Evolutionary conservation across 1,284 basidiomycete species (phyloP).

Genomic region (Somion occarium): DNA sequence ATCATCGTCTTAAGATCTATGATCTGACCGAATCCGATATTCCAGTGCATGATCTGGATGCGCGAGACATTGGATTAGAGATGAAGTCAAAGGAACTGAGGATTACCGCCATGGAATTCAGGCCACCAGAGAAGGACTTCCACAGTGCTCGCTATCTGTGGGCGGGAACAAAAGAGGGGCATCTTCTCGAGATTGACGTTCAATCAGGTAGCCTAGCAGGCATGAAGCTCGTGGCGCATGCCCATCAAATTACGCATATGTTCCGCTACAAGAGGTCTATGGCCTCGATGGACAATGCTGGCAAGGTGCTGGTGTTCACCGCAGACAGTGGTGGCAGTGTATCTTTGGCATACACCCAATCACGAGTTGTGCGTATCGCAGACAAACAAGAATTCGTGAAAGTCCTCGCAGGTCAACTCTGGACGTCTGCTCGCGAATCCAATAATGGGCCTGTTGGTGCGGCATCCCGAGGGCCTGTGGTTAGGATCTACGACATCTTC

Average conservation of each 20-base stretch:
- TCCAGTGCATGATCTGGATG: conserved; percentile 53
- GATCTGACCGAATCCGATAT: conserved; percentile 46
- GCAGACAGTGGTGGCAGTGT: conserved; percentile 34
- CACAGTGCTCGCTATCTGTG: conserved; percentile 57
- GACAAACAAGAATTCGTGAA: conserved; percentile 81
- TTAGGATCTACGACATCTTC: conserved; percentile 77
- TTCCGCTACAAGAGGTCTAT: conserved; percentile 66
- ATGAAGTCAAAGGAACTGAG: conserved; percentile 59
- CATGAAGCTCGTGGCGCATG: conserved; percentile 58
- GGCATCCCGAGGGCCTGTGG: conserved; percentile 56
- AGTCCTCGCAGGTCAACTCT: conserved; percentile 70
- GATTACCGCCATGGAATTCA: conserved; percentile 74
- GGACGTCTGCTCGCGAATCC: conserved; percentile 68
- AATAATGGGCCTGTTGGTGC: conserved; percentile 32
- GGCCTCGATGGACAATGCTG: conserved; percentile 78
- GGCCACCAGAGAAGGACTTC: conserved; percentile 37
- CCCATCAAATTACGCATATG: conserved; percentile 65
- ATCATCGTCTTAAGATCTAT: conserved; percentile 64
- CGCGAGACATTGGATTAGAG: conserved; percentile 51
- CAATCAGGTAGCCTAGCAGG: conserved; percentile 51
- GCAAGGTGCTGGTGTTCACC: conserved; percentile 75
- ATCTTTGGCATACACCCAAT: conserved; percentile 39
- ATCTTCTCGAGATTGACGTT: conserved; percentile 78
- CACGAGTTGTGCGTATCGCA: conserved; percentile 67
- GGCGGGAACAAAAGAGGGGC: conserved; percentile 88